Conservation (phyloP, 2,329 filamentous ascomycete genomes). For the Ophidiomyces ophidiicola region DNA sequence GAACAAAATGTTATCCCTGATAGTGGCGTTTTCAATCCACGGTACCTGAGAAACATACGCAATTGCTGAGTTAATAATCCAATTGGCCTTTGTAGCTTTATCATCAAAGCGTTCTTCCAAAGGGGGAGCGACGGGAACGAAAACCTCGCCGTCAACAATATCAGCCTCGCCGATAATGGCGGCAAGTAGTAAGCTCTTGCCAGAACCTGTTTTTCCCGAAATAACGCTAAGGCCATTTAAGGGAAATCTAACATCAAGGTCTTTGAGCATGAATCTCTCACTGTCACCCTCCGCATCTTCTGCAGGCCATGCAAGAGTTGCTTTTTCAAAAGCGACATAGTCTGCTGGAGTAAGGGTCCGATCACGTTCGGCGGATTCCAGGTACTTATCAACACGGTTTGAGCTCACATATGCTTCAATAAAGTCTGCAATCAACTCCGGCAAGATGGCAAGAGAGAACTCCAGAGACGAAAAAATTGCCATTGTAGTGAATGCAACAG, state of each 20-base stretch:
- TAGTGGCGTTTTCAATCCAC: constrained; percentile 73
- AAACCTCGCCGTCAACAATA: constrained; percentile 50
- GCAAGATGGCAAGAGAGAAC: constrained; percentile 55
- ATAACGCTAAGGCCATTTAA: constrained; percentile 58
- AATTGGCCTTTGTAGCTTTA: constrained; percentile 49
- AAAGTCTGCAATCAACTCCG: constrained; percentile 57
- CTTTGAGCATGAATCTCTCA: constrained; percentile 52
- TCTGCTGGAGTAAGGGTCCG: constrained; percentile 44
- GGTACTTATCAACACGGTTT: constrained; percentile 58
- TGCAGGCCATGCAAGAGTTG: constrained; percentile 61
- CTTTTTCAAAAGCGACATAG: constrained; percentile 53
- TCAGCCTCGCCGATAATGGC: constrained; percentile 66
- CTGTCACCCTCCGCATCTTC: constrained; percentile 45
- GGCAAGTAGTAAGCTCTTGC: constrained; percentile 63
- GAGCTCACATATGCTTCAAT: constrained; percentile 64
- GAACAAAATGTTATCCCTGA: constrained; percentile 68
- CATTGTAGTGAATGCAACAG: constrained; percentile 67
- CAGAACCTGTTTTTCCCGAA: constrained; percentile 64
- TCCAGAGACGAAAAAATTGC: constrained; percentile 65
- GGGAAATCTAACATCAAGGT: constrained; percentile 56
- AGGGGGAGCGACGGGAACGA: constrained; percentile 37
- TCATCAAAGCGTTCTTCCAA: constrained; percentile 47
- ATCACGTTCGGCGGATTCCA: constrained; percentile 53
- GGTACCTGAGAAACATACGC: constrained; percentile 70
- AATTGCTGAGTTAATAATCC: constrained; percentile 57